These are phyloP conservation scores for Ploettnerulaceae sp. DNA, from an alignment of 2,329 filamentous ascomycete species.

Conservation along the genomic window DNA sequence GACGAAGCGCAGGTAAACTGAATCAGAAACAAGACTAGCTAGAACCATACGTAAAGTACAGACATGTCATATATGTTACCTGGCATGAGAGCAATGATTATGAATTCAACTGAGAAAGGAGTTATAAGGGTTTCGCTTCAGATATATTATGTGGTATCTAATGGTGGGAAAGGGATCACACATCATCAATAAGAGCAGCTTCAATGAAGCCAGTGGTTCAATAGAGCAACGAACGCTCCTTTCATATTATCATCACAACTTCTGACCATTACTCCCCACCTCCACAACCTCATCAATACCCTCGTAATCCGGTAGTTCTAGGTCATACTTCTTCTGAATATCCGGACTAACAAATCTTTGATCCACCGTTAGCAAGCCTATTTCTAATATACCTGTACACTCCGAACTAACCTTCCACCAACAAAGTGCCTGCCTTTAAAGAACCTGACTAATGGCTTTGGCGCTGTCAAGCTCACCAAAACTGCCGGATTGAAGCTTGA, in stretches of 20 bases:
- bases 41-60: too few relatives aligned
- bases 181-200: too few relatives aligned
- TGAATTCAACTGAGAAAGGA: too few relatives aligned
- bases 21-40: neutral
- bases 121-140: too few relatives aligned
- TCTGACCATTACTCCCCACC: constrained; percentile 48
- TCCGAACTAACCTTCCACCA: constrained; percentile 61
- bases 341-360: constrained; percentile 70
- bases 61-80: too few relatives aligned
- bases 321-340: constrained; percentile 78
- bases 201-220: too few relatives aligned
- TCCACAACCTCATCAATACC: constrained; percentile 90
- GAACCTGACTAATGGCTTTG: constrained; percentile 80
- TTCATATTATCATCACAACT: constrained; percentile 42
- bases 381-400: too few relatives aligned
- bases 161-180: too few relatives aligned
- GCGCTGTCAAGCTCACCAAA: constrained; percentile 84
- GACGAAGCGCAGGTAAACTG: constrained; percentile 40
- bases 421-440: constrained; percentile 89
- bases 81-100: too few relatives aligned
- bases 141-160: too few relatives aligned
- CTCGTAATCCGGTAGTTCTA: constrained; percentile 77
- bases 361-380: neutral
- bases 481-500: constrained; percentile 74
- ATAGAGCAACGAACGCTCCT: neutral